Percentiles rank a stretch among this genome's conserved stretches.
These are phyloP conservation scores for Ilex asprella DNA, from an alignment of 257 asterid species.

Conservation along the genomic window DNA sequence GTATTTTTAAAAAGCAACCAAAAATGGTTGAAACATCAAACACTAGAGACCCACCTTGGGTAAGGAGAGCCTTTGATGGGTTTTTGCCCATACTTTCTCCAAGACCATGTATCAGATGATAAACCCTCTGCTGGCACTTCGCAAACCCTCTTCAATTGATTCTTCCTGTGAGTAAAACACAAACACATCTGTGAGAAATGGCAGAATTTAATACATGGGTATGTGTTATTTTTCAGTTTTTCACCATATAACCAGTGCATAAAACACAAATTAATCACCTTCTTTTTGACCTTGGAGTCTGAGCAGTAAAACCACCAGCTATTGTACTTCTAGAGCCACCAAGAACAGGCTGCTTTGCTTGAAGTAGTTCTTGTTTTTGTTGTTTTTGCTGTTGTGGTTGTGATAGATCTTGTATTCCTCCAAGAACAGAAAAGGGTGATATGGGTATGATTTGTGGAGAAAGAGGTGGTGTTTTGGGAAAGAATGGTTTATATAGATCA, in stretches of 20 bases:
- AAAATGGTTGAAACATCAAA: neutral
- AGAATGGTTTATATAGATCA: conserved; percentile 23
- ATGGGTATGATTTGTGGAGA: neutral
- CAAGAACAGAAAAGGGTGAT: conserved; percentile 18
- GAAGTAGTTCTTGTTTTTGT: conserved; percentile 15
- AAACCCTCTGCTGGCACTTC: conserved; percentile 72
- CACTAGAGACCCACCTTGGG: conserved; percentile 43
- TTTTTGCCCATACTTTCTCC: conserved; percentile 97
- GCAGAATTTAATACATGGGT: too few species aligned
- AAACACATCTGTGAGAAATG: neutral
- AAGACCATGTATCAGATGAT: conserved; percentile 88
- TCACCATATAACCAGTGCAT: too few species aligned
- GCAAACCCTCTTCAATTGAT: conserved; percentile 62
- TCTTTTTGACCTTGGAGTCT: conserved; percentile 57
- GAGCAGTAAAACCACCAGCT: conserved; percentile 17
- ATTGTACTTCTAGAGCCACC: conserved; percentile 21
- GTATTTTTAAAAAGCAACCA: neutral
- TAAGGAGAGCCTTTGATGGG: conserved; percentile 97
- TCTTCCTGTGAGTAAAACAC: conserved; percentile 44
- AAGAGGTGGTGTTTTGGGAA: neutral
- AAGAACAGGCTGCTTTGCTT: conserved; percentile 24
- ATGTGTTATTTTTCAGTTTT: too few species aligned
- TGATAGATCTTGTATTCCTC: conserved; percentile 18
- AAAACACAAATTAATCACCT: conserved; percentile 33
- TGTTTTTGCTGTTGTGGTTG: conserved; percentile 15